These are phyloP conservation scores for Neurospora sp. DNA, from an alignment of 2,329 filamentous ascomycete species.

Conservation along the genomic window DNA sequence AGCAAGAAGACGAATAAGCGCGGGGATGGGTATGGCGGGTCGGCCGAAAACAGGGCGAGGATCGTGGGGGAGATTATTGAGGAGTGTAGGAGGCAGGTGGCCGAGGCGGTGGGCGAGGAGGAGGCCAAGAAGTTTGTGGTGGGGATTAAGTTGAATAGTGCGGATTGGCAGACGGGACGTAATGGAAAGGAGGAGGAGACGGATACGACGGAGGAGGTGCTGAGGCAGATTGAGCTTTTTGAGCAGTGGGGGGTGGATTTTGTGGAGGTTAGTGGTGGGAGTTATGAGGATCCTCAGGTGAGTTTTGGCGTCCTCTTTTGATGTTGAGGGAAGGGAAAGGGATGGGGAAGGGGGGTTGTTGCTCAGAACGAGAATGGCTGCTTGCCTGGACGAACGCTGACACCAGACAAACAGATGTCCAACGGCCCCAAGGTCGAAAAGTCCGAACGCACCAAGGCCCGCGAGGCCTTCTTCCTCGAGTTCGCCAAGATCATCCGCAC, in stretches of 20 bases:
- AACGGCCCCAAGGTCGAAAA: slow-evolving; percentile 15
- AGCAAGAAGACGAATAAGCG: slow-evolving; percentile 39
- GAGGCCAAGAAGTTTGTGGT: slow-evolving; percentile 35
- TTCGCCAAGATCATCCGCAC: slow-evolving; percentile 46
- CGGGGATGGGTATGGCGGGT: slow-evolving; percentile 46
- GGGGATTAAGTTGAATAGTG: slow-evolving; percentile 47
- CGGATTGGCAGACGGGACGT: slow-evolving; percentile 38
- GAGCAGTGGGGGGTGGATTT: slow-evolving; percentile 49
- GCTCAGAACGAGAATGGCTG: too few relatives aligned
- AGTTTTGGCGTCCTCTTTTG: slow-evolving; percentile 1
- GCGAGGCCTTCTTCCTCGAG: slow-evolving; percentile 61
- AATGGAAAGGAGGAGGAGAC: slow-evolving; percentile 25
- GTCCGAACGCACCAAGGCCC: slow-evolving; percentile 36
- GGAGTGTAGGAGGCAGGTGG: slow-evolving; percentile 21
- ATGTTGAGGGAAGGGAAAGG: too few relatives aligned
- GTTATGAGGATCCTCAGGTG: slow-evolving; percentile 43
- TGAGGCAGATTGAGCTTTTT: slow-evolving; percentile 38
- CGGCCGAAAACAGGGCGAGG: slow-evolving; percentile 35
- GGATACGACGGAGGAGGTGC: slow-evolving; percentile 48
- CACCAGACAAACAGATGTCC: slow-evolving; percentile 24
- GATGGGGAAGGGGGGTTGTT: too few relatives aligned
- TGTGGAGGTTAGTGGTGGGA: slow-evolving; percentile 58
- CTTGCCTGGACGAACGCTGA: too few relatives aligned
- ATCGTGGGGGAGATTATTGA: slow-evolving; percentile 42
- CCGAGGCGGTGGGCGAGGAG: slow-evolving; percentile 27